Evolutionary conservation across 306 rosid species (phyloP), one percentile per base, ranked within the genome.

Genomic region (Vigna trinervia): DNA sequence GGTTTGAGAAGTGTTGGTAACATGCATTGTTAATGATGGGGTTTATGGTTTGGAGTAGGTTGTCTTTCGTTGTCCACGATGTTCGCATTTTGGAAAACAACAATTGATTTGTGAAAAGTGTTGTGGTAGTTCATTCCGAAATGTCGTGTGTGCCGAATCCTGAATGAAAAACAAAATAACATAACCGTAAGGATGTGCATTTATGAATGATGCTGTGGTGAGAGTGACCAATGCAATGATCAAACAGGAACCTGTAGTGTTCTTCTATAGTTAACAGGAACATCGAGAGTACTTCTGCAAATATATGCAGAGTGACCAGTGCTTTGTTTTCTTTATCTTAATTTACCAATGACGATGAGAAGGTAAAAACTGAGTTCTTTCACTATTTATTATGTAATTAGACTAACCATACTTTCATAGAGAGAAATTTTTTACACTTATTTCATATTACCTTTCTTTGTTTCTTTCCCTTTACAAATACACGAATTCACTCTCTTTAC

Each of bases 41-140:
- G 43, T 64, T 65, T 62, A 53, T 20, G 88, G 88, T 86, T 76
- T 13, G 6, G 69, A 72, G 88, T 86, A 86, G 95, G 92, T 86
- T 61, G 52, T 66, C 69, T 65, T 1, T 80, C 41, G 91, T 85
- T 85, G 78, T 84, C 67, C 87, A 71, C 80, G 90, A 56, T 78
- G 26, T 58, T 74, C 15, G 86, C 84, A 45, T 84, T 51, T 26
- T 26, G 74, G 32, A 56, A 58, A 85, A 69, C 62, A 65, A 46
- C 64, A 62, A 73, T 71, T 61, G 39, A 26, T 71, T 47, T 11
- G 64, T 23, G 9, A 45, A 48, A 57, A 78, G 54, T 71, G 5
- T n/a, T 58, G 5, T 26, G 17, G 22, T 72, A 28, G 75, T 78
- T 32, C 12, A 69, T 68, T 81, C 64, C 0, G 2, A n/a, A 51